Evolutionary conservation across 805 yeast genomes (phyloP), one percentile per base, ranked within the genome.

Genomic region (Debaryomyces hansenii): DNA sequence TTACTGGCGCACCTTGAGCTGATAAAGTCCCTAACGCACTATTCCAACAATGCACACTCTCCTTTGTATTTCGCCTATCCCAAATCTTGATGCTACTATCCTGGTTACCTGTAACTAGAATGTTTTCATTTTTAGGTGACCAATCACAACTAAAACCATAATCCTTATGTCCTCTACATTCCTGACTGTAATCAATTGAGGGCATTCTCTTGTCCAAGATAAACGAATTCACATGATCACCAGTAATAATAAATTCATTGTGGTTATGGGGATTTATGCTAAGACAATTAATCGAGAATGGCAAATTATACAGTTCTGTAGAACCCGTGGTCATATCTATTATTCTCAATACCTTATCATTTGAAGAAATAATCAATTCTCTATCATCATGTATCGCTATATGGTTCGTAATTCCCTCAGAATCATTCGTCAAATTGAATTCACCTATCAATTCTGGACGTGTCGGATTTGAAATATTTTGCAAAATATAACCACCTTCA

Each of bases 121-220:
- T 53, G 40, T 73, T 62, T 11, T 72, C 79, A 50, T 73, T 65
- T 5, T 45, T 41, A 1, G 68, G 64, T 2, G 70, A 66, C 86
- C 87, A 83, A 53, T 81, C 85, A 56, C 85, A 82, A 35, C 82
- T 69, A 51, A 82, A 82, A 3, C 82, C 77, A 56, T 58, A 82
- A 56, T 83, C 87, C 41, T 62, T 60, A 57, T 82, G 87, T 6
- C 83, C 84, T 20, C 47, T 46, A 31, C 74, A 49, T 4, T 51
- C 29, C 20, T 51, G 37, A 4, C 58, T 48, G 10, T 57, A 57
- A 15, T 45, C 48, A 33, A 50, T 11, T 15, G 21, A 44, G 20
- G 42, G 46, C 34, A 61, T 42, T 42, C 83, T 54, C 11, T 66
- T 59, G 57, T 82, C 87, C 3, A 77, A 39, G 4, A 83, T 67